Percentiles rank a stretch among this genome's conserved stretches.
phyloP scores from a whole-genome alignment of 2,329 filamentous ascomycete genomes.

The Cephalotrichum gorgonifer region DNA sequence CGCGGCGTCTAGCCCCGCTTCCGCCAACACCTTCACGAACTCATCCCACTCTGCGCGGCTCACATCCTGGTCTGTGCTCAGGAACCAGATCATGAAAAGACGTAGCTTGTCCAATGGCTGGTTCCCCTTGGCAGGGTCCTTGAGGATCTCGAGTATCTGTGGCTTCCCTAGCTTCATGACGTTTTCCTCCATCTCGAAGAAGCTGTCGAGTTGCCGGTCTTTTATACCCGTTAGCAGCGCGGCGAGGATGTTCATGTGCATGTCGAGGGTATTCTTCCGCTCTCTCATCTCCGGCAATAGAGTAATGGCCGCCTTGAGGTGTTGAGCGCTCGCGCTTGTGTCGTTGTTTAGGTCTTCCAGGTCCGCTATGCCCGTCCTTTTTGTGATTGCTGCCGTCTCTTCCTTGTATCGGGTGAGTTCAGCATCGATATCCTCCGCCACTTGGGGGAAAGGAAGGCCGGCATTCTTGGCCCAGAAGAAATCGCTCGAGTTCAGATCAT shows the following conservation, averaged over 20 bases:
- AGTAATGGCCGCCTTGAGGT: conserved; percentile 92
- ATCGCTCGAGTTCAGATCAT: conserved; percentile 81
- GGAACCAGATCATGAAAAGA: conserved; percentile 92
- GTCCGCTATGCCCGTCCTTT: conserved; percentile 85
- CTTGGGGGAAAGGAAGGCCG: conserved; percentile 81
- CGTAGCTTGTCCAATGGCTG: conserved; percentile 82
- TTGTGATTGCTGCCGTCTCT: conserved; percentile 86
- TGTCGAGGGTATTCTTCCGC: conserved; percentile 85
- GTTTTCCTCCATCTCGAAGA: conserved; percentile 89
- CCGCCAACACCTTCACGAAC: conserved; percentile 74
- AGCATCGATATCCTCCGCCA: conserved; percentile 90
- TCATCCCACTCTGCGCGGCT: conserved; percentile 71
- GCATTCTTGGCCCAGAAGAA: conserved; percentile 97
- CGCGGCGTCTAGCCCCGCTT: conserved; percentile 64
- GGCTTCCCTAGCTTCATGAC: conserved; percentile 84
- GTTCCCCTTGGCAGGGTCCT: conserved; percentile 69
- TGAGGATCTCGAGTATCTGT: conserved; percentile 80
- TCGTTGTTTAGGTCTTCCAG: conserved; percentile 90
- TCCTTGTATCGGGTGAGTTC: conserved; percentile 93
- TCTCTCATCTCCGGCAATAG: conserved; percentile 84
- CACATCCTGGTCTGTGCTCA: conserved; percentile 87
- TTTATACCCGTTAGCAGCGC: conserved; percentile 72
- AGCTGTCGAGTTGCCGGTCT: conserved; percentile 88
- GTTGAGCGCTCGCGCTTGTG: conserved; percentile 78
- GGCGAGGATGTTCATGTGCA: conserved; percentile 98